Evolutionary conservation across 2,329 filamentous ascomycete genomes (phyloP).

Genomic region (Ascochyta clinopodiicola): DNA sequence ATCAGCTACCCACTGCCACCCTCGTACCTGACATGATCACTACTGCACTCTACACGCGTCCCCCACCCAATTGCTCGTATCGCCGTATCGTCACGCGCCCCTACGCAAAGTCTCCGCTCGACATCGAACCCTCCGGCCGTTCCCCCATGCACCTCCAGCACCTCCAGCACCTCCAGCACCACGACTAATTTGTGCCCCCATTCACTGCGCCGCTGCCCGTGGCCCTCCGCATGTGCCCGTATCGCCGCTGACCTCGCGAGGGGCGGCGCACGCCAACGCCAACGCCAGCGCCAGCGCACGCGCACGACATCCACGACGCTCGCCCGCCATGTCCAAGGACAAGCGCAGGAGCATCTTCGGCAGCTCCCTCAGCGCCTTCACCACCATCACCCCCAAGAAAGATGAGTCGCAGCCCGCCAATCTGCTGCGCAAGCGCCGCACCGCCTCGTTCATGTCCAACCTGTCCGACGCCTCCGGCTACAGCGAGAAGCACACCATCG

Average conservation of each 20-base stretch:
- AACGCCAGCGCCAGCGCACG: too few relatives aligned
- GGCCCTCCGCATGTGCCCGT: conserved; percentile 30
- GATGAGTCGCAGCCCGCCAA: conserved; percentile 46
- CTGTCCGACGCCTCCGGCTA: conserved; percentile 37
- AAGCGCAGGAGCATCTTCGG: conserved; percentile 49
- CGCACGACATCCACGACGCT: conserved; percentile 16
- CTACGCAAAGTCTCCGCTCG: neutral
- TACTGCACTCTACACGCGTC: too few relatives aligned
- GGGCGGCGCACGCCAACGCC: conserved; percentile 31
- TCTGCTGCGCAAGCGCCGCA: conserved; percentile 48
- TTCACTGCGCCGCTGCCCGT: conserved; percentile 18
- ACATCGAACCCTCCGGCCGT: conserved; percentile 5
- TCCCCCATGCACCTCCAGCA: conserved; percentile 10
- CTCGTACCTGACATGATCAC: too few relatives aligned
- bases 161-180: neutral
- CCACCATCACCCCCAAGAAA: conserved; percentile 34
- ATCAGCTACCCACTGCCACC: too few relatives aligned
- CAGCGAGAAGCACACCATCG: conserved; percentile 25
- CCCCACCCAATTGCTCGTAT: conserved; percentile 7
- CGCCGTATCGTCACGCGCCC: neutral
- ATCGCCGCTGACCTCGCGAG: conserved; percentile 36
- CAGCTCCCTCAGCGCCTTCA: conserved; percentile 41
- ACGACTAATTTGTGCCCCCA: conserved; percentile 14
- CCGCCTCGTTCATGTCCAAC: conserved; percentile 45
- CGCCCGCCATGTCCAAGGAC: conserved; percentile 45